Percentiles rank a stretch among this genome's conserved stretches.
phyloP scores from a whole-genome alignment of 768 basidiomycete species.

The Cyclocybe cylindracea region DNA sequence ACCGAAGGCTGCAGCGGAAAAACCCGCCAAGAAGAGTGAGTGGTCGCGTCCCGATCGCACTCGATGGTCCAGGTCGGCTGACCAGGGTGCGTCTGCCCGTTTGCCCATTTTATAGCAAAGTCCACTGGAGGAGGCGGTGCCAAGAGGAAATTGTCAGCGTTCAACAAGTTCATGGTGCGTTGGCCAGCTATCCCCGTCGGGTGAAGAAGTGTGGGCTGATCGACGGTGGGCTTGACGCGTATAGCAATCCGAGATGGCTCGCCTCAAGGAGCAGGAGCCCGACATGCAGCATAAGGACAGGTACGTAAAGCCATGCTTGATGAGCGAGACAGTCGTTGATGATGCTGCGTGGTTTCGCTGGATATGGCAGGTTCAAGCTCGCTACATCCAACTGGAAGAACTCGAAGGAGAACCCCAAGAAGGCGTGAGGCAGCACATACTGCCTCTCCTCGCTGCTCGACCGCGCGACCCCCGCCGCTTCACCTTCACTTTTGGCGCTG shows the following conservation, averaged over 20 bases:
- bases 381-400: slow-evolving; percentile 81
- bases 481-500: slow-evolving; percentile 12
- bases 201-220: too few species aligned
- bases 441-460: not conserved
- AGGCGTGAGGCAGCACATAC: slow-evolving; percentile 21
- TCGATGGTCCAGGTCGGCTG: slow-evolving; percentile 3
- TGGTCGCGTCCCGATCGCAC: slow-evolving; percentile 12
- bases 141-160: slow-evolving; percentile 68
- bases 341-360: slow-evolving; percentile 13
- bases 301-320: slow-evolving; percentile 38
- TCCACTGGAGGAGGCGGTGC: slow-evolving; percentile 48
- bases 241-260: slow-evolving; percentile 77
- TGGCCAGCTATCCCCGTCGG: not conserved
- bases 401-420: slow-evolving; percentile 64
- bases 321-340: slow-evolving; percentile 3
- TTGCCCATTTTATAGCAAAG: slow-evolving; percentile 39
- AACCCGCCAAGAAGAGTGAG: slow-evolving; percentile 60
- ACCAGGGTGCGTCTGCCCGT: slow-evolving; percentile 7
- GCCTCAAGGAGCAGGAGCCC: slow-evolving; percentile 75
- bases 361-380: slow-evolving; percentile 56
- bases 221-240: not conserved
- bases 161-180: slow-evolving; percentile 73
- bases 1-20: slow-evolving; percentile 42
- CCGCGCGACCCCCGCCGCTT: slow-evolving; percentile 6
- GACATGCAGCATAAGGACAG: slow-evolving; percentile 73